Evolutionary conservation across 106 monocot genomes (phyloP), one percentile per base, ranked within the genome.

Genomic region (Agapanthus africanus): DNA sequence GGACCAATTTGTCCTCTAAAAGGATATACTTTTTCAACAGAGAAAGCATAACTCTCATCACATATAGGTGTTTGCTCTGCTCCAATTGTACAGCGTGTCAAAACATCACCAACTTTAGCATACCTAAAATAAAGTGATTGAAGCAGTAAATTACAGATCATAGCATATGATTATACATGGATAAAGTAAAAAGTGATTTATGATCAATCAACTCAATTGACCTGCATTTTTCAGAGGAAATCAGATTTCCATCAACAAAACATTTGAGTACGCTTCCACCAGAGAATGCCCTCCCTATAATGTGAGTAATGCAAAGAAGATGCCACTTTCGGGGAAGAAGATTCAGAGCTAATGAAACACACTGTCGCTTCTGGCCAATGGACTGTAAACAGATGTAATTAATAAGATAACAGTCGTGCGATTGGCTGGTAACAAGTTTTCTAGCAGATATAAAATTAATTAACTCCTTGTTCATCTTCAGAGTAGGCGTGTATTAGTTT

Each of bases 1-100:
- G 99, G 99, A 63, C 99, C 99, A 71, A 99, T 87, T 78, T 99
- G 93, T 76, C 99, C 99, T 75, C 71, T 40, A 69, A 99, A 99
- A 59, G 92, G 84, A 79, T 49, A 80, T 42, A 76, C 73, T 14
- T 80, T 82, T 59, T 85, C 82, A 52, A 66, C 61, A 59, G 73
- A 70, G 34, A 73, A 44, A 22, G 69, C 52, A 47, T 72, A 54
- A 39, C 68, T 78, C 30, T 83, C 85, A 73, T 93, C 90, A 71
- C 51, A 38, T 54, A 63, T 69, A 71, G 72, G 71, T 71, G 54
- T 73, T 27, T 79, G 68, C 64, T 81, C 72, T 36, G 82, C 71
- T 61, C 87, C 99, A 72, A 99, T 85, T n/a, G 74, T 79, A 59
- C 93, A 99, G 37, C 71, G 72, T 44, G 93, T 85, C 79, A 99